Evolutionary conservation across 306 rosid species (phyloP).

Genomic region (Potentilla sterilis): DNA sequence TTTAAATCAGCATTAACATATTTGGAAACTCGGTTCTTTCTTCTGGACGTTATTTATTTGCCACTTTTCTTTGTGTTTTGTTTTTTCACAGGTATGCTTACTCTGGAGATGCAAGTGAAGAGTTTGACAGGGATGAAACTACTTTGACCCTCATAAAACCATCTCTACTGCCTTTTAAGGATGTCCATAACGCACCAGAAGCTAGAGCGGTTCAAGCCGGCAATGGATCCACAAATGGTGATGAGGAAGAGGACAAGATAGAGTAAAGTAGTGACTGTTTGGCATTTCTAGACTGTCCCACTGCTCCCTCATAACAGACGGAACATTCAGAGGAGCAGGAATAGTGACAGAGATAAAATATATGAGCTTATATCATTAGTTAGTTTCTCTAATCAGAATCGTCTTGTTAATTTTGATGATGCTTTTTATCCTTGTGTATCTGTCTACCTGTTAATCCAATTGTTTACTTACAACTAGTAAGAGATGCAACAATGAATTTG

Average conservation of each 20-base stretch:
- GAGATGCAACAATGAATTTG: neutral
- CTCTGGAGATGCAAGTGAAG: conserved; percentile 67
- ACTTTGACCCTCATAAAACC: conserved; percentile 83
- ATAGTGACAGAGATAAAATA: conserved; percentile 9
- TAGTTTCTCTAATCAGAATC: neutral
- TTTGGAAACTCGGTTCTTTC: neutral
- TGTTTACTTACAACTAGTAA: neutral
- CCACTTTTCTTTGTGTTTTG: conserved; percentile 5
- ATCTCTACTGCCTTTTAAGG: conserved; percentile 57
- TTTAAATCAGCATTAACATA: neutral
- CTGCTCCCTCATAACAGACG: conserved; percentile 16
- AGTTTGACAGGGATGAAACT: conserved; percentile 80
- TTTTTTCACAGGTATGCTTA: conserved; percentile 63
- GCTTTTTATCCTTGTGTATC: neutral
- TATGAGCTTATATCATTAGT: neutral
- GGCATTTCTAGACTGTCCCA: conserved; percentile 25
- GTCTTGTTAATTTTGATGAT: conserved; percentile 11
- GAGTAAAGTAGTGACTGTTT: conserved; percentile 39
- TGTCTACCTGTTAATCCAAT: conserved; percentile 24
- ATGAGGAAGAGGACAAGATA: conserved; percentile 85
- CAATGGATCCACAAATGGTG: conserved; percentile 51
- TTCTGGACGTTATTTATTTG: neutral
- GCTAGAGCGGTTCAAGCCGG: conserved; percentile 39
- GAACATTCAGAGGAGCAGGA: conserved; percentile 6
- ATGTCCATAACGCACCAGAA: conserved; percentile 47